Base-by-base conservation (phyloP, 2,329 filamentous ascomycete genomes). In the Colletotrichum lentis region DNA sequence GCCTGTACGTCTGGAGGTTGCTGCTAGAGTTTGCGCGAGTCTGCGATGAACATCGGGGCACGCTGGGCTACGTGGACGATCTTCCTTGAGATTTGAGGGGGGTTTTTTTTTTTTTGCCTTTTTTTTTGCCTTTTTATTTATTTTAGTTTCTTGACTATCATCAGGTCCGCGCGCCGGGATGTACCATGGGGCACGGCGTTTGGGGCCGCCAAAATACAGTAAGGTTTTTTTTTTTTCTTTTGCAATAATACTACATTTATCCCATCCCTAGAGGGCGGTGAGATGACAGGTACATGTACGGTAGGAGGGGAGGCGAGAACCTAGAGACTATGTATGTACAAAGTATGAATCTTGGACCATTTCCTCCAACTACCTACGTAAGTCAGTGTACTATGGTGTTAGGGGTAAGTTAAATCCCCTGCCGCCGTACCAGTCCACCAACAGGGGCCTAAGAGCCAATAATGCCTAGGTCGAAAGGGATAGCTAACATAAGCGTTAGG, bases 1-100 rank as follows among this genome's bases (percentile, higher is more conserved):
- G 83, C 67, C 79, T 92, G 8, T 92, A 92, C 74, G 82, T 88
- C 22, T 87, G 86, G 78, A 80, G 89, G 47, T 71, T 92, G 68
- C 76, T 89, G 46, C 78, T 88, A 46, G 87, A 89, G 74, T 88
- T 85, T 77, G 85, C 83, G 27, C 76, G 85, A 41, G 78, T 88
- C 20, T 81, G 78, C 60, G 83, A 83, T 64, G 80, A 81, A 63
- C 78, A 81, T 55, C 75, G 83, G 41, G 76, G 83, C 8, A 76
- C 71, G 20, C 73, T 85, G 16, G 83, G 78, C 2, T 85, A 77
- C 62, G 79, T 85, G 7, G 80, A 72, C 3, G 84, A 85, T 66
- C 69, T 85, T 67, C 67, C 67, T 27, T 69, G 39, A 64, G 8
- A 8, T 31, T 31, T 31, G 8, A 10, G 24, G 24, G 24, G n/a